A percentile compares a stretch with the other conserved stretches of the same genome.
These are phyloP conservation scores for Musa beccarii DNA, from an alignment of 176 grass and related monocot species.

Conservation along the genomic window DNA sequence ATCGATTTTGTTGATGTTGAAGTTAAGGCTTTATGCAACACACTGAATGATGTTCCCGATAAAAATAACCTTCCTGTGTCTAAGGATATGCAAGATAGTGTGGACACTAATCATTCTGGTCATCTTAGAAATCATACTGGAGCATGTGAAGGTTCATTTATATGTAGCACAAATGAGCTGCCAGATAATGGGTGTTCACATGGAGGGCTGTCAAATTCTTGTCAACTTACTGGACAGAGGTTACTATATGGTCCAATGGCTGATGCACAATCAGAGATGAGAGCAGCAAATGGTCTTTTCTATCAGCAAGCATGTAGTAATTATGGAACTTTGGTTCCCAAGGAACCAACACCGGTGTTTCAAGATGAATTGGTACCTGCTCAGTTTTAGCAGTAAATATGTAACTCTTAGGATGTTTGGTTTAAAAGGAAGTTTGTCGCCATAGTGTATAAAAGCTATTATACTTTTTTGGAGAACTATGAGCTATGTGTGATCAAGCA, in stretches of 20 bases:
- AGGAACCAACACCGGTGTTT: constrained; percentile 26
- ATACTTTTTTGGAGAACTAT: background rate
- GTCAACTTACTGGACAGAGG: constrained; percentile 30
- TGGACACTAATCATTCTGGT: constrained; percentile 10
- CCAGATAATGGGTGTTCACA: constrained; percentile 27
- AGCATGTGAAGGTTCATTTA: constrained; percentile 24
- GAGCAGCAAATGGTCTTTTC: constrained; percentile 23
- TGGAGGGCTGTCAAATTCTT: constrained; percentile 30
- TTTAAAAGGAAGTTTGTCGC: background rate
- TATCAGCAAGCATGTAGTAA: background rate
- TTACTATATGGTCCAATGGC: constrained; percentile 22
- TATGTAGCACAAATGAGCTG: constrained; percentile 22
- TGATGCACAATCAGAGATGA: constrained; percentile 46
- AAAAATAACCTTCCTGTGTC: constrained; percentile 25
- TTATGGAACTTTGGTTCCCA: constrained; percentile 24
- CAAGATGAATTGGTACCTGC: constrained; percentile 45
- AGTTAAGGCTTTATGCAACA: constrained; percentile 20
- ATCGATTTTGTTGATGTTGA: constrained; percentile 21
- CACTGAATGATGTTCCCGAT: constrained; percentile 22
- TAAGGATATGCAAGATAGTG: constrained; percentile 19
- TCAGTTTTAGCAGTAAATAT: constrained; percentile 1
- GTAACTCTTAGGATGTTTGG: background rate
- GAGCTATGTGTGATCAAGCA: background rate
- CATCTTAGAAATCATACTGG: constrained; percentile 22
- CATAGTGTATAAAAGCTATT: background rate